Conservation (phyloP, 768 basidiomycete genomes). For the Suillus discolor region DNA sequence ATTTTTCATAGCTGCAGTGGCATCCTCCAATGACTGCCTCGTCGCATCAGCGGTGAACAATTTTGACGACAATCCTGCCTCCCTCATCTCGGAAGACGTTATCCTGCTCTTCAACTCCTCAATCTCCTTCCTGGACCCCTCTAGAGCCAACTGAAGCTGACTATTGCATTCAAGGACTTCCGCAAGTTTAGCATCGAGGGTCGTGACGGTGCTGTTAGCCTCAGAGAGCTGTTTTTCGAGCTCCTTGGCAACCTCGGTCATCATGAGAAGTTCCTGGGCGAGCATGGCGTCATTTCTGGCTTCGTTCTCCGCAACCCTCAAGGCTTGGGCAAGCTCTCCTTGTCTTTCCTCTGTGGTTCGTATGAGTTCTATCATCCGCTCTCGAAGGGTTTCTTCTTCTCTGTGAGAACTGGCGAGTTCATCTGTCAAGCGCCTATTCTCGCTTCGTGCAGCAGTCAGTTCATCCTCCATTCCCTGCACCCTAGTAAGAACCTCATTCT, state of each 20-base stretch:
- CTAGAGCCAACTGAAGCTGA: neutral
- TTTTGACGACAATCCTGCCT: slow-evolving; percentile 3
- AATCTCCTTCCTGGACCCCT: neutral
- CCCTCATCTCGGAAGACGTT: neutral
- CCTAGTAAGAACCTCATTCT: slow-evolving; percentile 6
- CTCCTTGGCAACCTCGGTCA: neutral
- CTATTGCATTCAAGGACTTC: neutral
- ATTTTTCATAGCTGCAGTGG: neutral
- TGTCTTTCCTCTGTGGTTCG: slow-evolving; percentile 15
- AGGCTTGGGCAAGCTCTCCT: neutral
- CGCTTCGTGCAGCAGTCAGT: neutral
- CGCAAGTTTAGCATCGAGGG: neutral
- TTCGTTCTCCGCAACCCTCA: neutral
- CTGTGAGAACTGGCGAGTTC: slow-evolving; percentile 19
- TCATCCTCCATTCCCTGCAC: neutral
- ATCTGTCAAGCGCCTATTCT: slow-evolving; percentile 4
- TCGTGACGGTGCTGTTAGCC: neutral
- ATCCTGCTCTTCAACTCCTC: slow-evolving; percentile 1
- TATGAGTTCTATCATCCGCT: slow-evolving; percentile 11
- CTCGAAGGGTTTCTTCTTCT: slow-evolving; percentile 12
- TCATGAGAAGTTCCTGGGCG: neutral
- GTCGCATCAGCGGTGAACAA: neutral
- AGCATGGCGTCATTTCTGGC: neutral
- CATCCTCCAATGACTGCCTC: slow-evolving; percentile 1
- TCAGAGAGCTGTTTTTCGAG: neutral